These are phyloP conservation scores for Penicillium goetzii DNA, from an alignment of 495 filamentous ascomycete species.

Conservation along the genomic window DNA sequence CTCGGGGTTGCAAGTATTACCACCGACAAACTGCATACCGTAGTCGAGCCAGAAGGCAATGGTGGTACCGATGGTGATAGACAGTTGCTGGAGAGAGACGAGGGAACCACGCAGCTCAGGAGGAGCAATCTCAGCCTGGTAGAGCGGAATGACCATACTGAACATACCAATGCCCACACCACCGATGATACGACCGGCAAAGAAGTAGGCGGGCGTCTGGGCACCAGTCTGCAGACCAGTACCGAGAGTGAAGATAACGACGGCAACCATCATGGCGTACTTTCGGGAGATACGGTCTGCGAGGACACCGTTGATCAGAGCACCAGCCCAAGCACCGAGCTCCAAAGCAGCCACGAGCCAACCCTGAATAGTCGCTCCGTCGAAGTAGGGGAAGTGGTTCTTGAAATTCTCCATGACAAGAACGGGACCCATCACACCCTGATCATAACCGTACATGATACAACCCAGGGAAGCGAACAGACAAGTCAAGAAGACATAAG, in stretches of 20 bases:
- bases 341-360: slow-evolving; percentile 81
- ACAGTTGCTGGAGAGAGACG: slow-evolving; percentile 76
- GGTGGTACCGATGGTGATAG: slow-evolving; percentile 72
- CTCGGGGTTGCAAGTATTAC: slow-evolving; percentile 59
- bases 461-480: slow-evolving; percentile 77
- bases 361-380: slow-evolving; percentile 69
- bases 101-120: slow-evolving; percentile 76
- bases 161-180: slow-evolving; percentile 70
- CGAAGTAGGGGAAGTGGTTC: slow-evolving; percentile 48
- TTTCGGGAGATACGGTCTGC: slow-evolving; percentile 77
- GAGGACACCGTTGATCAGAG: slow-evolving; percentile 72
- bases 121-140: slow-evolving; percentile 75
- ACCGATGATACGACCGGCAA: slow-evolving; percentile 53
- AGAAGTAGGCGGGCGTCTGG: slow-evolving; percentile 41
- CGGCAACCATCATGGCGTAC: slow-evolving; percentile 73
- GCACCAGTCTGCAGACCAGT: slow-evolving; percentile 48
- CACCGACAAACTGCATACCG: slow-evolving; percentile 64
- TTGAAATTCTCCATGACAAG: slow-evolving; percentile 39
- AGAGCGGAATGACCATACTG: slow-evolving; percentile 59
- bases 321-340: slow-evolving; percentile 80
- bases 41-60: slow-evolving; percentile 79
- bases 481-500: slow-evolving; percentile 44
- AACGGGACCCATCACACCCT: slow-evolving; percentile 75
- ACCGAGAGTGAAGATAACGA: slow-evolving; percentile 72
- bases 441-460: slow-evolving; percentile 65